phyloP scores from a whole-genome alignment of 1,284 basidiomycete genomes.

The Leccinum subrobustum region DNA sequence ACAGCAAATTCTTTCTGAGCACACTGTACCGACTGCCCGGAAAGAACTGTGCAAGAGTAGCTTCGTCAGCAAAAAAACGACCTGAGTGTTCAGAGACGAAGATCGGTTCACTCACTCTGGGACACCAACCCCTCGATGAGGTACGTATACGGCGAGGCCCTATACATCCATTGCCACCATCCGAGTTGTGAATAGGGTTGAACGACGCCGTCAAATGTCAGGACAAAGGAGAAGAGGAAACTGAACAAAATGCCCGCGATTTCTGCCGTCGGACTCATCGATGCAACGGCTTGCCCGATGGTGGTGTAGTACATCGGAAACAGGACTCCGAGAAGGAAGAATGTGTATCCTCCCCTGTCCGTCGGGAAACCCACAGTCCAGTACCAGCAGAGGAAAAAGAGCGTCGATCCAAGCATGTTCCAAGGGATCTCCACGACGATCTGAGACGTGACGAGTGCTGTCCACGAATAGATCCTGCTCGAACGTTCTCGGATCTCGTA shows the following conservation, averaged over 20 bases:
- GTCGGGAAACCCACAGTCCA: slow-evolving; percentile 63
- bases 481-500: slow-evolving; percentile 76
- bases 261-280: slow-evolving; percentile 64
- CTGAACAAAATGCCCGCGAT: slow-evolving; percentile 66
- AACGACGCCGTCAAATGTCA: slow-evolving; percentile 66
- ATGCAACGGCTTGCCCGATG: slow-evolving; percentile 61
- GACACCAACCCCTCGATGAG: slow-evolving; percentile 58
- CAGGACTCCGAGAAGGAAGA: slow-evolving; percentile 45
- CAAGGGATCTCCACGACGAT: slow-evolving; percentile 65
- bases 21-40: slow-evolving; percentile 68
- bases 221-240: slow-evolving; percentile 67
- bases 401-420: slow-evolving; percentile 56
- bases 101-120: slow-evolving; percentile 36
- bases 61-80: neutral
- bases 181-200: slow-evolving; percentile 64
- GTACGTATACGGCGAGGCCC: slow-evolving; percentile 76
- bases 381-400: slow-evolving; percentile 70
- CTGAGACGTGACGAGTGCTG: slow-evolving; percentile 64
- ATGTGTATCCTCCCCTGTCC: slow-evolving; percentile 54
- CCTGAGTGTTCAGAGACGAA: neutral
- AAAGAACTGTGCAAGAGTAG: slow-evolving; percentile 19
- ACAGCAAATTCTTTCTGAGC: slow-evolving; percentile 59
- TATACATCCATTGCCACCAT: slow-evolving; percentile 88
- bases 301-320: slow-evolving; percentile 57
- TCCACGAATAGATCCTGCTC: slow-evolving; percentile 84